Evolutionary conservation across 2,329 filamentous ascomycete species (phyloP).

Genomic region (Anisogramma anomala): DNA sequence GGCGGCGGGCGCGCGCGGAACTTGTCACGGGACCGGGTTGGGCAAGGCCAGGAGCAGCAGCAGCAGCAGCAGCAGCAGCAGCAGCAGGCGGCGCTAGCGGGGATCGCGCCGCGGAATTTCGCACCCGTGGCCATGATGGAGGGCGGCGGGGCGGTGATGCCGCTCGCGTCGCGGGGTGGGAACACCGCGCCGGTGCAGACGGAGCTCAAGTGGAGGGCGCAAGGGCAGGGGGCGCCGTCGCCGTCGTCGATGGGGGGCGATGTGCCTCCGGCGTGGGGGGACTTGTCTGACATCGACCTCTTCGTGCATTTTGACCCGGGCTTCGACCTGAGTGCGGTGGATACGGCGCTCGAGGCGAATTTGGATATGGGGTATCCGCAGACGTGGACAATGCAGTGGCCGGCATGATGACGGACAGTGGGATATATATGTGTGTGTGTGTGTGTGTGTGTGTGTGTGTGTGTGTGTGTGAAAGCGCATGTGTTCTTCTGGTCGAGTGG

Average conservation of each 20-base stretch:
- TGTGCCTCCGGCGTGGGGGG: slow-evolving; percentile 14
- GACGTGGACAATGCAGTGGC: slow-evolving; percentile 30
- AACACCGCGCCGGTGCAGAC: not conserved
- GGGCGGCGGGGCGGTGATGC: not conserved
- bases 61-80: not conserved
- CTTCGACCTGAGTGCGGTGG: slow-evolving; percentile 42
- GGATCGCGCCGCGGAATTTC: not conserved
- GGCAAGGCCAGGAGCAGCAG: not conserved
- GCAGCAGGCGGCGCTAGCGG: too few relatives aligned
- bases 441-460: too few relatives aligned
- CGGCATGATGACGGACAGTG: not conserved
- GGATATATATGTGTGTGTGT: too few relatives aligned
- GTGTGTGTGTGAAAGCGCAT: too few relatives aligned
- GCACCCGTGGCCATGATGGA: not conserved
- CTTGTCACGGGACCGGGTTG: too few relatives aligned
- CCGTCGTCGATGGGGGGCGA: slow-evolving; percentile 1
- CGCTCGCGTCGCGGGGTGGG: not conserved
- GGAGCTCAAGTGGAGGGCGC: not conserved
- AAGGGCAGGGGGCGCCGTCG: too few relatives aligned
- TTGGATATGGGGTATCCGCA: slow-evolving; percentile 42
- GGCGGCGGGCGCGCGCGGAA: too few relatives aligned
- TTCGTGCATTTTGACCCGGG: slow-evolving; percentile 44
- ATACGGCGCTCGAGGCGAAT: slow-evolving; percentile 43
- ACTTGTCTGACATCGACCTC: slow-evolving; percentile 38
- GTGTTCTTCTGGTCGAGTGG: too few relatives aligned